Conservation (phyloP, 495 filamentous ascomycete species). For the Penicillium maclennaniae region DNA sequence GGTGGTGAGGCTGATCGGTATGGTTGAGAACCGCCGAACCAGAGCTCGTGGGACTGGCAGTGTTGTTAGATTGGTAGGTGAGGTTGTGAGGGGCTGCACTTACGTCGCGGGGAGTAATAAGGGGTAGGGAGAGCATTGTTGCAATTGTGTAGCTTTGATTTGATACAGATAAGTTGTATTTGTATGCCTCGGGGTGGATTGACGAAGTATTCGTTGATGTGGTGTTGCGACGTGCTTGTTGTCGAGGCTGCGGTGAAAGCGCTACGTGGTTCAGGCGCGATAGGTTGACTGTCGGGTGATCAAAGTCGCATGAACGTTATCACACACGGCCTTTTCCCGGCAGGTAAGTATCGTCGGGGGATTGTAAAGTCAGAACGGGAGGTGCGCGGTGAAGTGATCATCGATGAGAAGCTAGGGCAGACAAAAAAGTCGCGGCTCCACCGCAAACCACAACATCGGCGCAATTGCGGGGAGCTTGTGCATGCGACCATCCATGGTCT, state of each 20-base stretch:
- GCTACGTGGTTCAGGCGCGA: background rate
- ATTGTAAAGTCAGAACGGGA: background rate
- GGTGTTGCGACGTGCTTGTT: background rate
- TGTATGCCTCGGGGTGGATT: background rate
- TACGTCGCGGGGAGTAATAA: slow-evolving; percentile 69
- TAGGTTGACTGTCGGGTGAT: background rate
- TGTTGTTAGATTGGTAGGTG: slow-evolving; percentile 5
- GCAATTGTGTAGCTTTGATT: background rate
- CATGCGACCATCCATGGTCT: background rate
- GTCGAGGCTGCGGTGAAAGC: background rate
- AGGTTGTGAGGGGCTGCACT: slow-evolving; percentile 18
- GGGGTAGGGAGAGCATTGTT: slow-evolving; percentile 68
- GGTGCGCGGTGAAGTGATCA: background rate
- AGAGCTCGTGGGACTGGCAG: slow-evolving; percentile 62
- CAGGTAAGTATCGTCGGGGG: background rate
- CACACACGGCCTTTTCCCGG: background rate
- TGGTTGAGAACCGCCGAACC: slow-evolving; percentile 57
- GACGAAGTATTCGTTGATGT: background rate
- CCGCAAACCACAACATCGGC: slow-evolving; percentile 12
- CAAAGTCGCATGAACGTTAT: background rate
- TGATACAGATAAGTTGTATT: background rate
- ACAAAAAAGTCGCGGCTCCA: slow-evolving; percentile 13
- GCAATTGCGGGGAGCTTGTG: slow-evolving; percentile 1
- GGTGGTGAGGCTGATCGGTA: slow-evolving; percentile 33
- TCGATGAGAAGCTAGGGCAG: slow-evolving; percentile 1